Percentiles rank a stretch among this genome's conserved stretches.
phyloP scores from a whole-genome alignment of 495 filamentous ascomycete species.

The Xylaria flabelliformis region DNA sequence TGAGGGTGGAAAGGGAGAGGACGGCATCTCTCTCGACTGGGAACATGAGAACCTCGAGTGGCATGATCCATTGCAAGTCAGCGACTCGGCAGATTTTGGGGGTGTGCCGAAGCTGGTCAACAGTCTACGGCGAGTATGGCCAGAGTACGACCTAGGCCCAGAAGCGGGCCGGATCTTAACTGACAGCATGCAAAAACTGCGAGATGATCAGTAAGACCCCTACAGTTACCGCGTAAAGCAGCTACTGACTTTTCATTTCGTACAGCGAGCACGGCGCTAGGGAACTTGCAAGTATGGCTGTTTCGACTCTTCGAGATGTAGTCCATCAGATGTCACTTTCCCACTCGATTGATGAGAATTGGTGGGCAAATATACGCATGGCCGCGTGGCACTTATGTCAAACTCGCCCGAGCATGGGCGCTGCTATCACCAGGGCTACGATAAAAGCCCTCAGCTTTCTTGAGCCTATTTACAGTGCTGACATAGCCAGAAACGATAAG shows the following conservation, averaged over 20 bases:
- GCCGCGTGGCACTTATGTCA: constrained; percentile 69
- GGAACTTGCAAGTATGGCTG: constrained; percentile 58
- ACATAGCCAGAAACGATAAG: constrained; percentile 38
- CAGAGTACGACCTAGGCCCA: constrained; percentile 54
- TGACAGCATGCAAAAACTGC: constrained; percentile 53
- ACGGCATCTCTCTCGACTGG: constrained; percentile 63
- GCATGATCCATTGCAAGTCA: constrained; percentile 56
- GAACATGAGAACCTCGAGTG: constrained; percentile 66
- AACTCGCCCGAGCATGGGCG: constrained; percentile 68
- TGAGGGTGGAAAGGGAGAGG: constrained; percentile 46
- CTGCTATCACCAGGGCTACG: constrained; percentile 61
- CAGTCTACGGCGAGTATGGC: constrained; percentile 63
- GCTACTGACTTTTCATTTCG: not conserved
- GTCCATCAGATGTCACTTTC: constrained; percentile 36
- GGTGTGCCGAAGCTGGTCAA: constrained; percentile 63
- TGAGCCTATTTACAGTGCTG: constrained; percentile 37
- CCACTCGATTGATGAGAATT: constrained; percentile 39
- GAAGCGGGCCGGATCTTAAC: constrained; percentile 51
- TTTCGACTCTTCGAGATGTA: constrained; percentile 55
- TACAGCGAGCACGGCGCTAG: constrained; percentile 52
- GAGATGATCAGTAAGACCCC: constrained; percentile 57
- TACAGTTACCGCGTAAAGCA: not conserved
- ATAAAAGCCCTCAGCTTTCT: constrained; percentile 50
- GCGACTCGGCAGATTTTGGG: constrained; percentile 48
- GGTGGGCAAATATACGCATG: constrained; percentile 63